These are phyloP conservation scores for Lasiodiplodia sp. DNA, from an alignment of 2,329 filamentous ascomycete species.

Conservation along the genomic window DNA sequence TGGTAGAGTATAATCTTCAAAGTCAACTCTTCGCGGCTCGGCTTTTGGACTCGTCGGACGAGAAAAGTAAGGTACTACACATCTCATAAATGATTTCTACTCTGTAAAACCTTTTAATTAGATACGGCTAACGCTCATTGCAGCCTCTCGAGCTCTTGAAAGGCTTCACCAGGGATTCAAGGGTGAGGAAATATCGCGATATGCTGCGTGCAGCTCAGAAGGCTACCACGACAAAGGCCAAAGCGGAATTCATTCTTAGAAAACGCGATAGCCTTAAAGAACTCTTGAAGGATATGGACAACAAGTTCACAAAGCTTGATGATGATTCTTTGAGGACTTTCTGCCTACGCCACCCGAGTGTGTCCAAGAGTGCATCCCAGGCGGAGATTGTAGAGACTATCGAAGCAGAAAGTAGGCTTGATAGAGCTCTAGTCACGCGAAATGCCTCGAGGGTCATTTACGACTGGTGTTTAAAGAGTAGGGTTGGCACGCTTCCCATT, in stretches of 20 bases:
- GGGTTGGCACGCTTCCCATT: too few species aligned
- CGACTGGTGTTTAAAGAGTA: too few species aligned
- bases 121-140: neutral
- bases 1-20: too few species aligned
- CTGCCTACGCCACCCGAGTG: neutral
- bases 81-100: neutral
- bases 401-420: neutral
- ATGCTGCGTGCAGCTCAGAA: neutral
- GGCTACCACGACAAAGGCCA: neutral
- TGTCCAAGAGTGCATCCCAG: neutral
- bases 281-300: neutral
- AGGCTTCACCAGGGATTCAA: neutral
- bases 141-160: neutral
- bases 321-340: neutral
- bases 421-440: too few species aligned
- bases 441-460: too few species aligned
- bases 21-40: too few species aligned
- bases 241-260: neutral
- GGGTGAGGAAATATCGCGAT: neutral
- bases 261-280: neutral
- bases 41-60: neutral
- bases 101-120: too few species aligned
- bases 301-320: neutral
- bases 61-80: neutral
- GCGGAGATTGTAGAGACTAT: neutral